Evolutionary conservation across 306 rosid genomes (phyloP).

Genomic region (Abrus precatorius): DNA sequence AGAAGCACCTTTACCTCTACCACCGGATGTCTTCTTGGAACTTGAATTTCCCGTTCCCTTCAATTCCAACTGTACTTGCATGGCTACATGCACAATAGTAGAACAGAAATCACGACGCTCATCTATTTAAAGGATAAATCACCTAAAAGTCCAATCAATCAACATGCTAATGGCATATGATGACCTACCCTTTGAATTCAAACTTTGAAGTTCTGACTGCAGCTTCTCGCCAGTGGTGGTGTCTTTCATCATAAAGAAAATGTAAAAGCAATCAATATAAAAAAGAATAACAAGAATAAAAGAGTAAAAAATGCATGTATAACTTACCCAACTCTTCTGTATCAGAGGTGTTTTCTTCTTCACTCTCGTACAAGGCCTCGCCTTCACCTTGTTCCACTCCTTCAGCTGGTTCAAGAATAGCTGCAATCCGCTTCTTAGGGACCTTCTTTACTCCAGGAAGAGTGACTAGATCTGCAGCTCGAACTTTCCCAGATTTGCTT

Average conservation of each 20-base stretch:
- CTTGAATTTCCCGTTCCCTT: constrained; percentile 72
- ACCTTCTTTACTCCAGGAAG: constrained; percentile 83
- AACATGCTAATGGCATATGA: constrained; percentile 40
- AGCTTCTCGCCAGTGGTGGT: constrained; percentile 76
- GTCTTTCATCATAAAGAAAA: constrained; percentile 51
- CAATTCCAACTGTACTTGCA: constrained; percentile 80
- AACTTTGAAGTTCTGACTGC: constrained; percentile 79
- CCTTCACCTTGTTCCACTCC: constrained; percentile 67
- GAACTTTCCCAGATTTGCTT: constrained; percentile 72
- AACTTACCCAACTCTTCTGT: constrained; percentile 71
- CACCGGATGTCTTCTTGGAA: constrained; percentile 69
- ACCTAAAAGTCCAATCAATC: constrained; percentile 1
- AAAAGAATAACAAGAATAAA: constrained; percentile 2
- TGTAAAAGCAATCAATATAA: constrained; percentile 29
- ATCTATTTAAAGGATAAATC: constrained; percentile 40
- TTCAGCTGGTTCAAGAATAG: constrained; percentile 83
- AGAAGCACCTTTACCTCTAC: constrained; percentile 76
- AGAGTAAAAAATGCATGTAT: background rate
- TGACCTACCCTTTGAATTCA: constrained; percentile 77
- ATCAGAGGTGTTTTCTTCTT: constrained; percentile 77
- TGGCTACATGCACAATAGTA: constrained; percentile 55
- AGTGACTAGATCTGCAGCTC: constrained; percentile 74
- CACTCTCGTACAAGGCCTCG: constrained; percentile 63
- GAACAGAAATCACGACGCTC: constrained; percentile 22
- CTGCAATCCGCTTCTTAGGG: constrained; percentile 89